Base-by-base conservation (phyloP, 1,284 basidiomycete genomes). In the Singerocomus inundabilis region DNA sequence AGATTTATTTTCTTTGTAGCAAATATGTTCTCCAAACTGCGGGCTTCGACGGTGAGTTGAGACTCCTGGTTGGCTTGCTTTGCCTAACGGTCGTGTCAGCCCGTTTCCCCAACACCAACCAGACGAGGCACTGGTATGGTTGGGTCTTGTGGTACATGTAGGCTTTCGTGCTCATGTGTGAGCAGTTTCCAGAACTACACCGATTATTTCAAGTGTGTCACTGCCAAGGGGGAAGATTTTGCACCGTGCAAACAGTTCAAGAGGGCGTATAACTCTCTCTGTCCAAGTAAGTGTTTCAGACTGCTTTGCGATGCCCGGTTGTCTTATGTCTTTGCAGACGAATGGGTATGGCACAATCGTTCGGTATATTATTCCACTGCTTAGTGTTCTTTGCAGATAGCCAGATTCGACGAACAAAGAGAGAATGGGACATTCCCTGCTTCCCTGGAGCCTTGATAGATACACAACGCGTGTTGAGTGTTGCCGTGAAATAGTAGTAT, bases 171-270 rank as follows among this genome's bases (percentile, higher is more conserved):
- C 39, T 67, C 21, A 63, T 31, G 35, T 18, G 8, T 13, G 25
- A 16, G n/a, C n/a, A 91, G 87, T 72, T 92, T 87, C 85, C 95
- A 98, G 77, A 95, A 94, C 76, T 98, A 93, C 73, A 88, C 90
- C 54, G 93, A 99, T 75, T 97, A 96, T 81, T 92, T 93, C 86
- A 97, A 96, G 75, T 99, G 97, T 72, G 78, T 98, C 64, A 78
- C 91, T 66, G 94, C 93, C 63, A 98, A 98, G 79, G 97, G 97
- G 59, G 96, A 99, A 66, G 97, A 99, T 54, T 98, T 88, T 70
- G 85, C 88, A 21, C 94, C 97, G 9, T 99, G 97, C 89, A 94
- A 96, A 78, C 94, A 98, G 77, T 99, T 99, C 86, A 93, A 90
- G 79, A 85, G 87, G 69, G 91, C 93, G 32, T 99, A 93, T 81